A percentile compares a stretch with the other conserved stretches of the same genome.
phyloP scores from a whole-genome alignment of 2,329 filamentous ascomycete genomes.

The Fusarium sp. region DNA sequence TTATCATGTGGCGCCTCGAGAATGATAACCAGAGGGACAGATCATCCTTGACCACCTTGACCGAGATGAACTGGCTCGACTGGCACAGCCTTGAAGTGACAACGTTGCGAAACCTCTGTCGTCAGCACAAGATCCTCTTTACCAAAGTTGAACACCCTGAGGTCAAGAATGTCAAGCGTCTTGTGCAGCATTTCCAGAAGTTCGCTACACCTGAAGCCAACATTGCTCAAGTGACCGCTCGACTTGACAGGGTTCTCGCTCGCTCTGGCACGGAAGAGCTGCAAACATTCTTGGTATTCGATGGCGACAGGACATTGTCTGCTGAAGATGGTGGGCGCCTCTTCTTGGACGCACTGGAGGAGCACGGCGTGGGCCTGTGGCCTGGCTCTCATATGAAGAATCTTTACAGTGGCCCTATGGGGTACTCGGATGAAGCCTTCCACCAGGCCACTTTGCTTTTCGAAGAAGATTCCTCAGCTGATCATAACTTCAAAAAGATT shows the following conservation, averaged over 20 bases:
- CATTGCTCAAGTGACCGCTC: conserved; percentile 42
- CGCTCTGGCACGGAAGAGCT: conserved; percentile 25
- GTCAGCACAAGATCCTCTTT: neutral
- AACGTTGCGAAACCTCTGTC: accelerated
- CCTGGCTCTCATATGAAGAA: conserved; percentile 49
- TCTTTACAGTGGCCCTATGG: conserved; percentile 60
- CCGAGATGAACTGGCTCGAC: accelerated
- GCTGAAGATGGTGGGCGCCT: conserved; percentile 61
- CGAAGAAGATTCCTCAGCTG: conserved; percentile 56
- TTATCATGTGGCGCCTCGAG: conserved; percentile 54
- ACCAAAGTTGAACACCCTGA: neutral
- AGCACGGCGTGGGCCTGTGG: neutral
- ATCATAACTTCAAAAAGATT: conserved; percentile 56
- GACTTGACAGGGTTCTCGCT: conserved; percentile 52
- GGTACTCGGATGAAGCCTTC: conserved; percentile 67
- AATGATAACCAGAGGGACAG: conserved; percentile 52
- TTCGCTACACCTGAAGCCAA: conserved; percentile 53
- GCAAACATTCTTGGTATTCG: conserved; percentile 65
- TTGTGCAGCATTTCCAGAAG: neutral
- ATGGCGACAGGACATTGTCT: conserved; percentile 69
- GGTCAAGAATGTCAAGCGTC: neutral
- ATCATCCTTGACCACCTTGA: neutral
- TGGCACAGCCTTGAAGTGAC: neutral
- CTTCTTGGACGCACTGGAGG: conserved; percentile 59
- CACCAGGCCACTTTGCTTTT: conserved; percentile 66